Percentiles rank a stretch among this genome's conserved stretches.
These are phyloP conservation scores for Cunninghamia lanceolata DNA, from an alignment of 75 land plant genomes.

Conservation along the genomic window DNA sequence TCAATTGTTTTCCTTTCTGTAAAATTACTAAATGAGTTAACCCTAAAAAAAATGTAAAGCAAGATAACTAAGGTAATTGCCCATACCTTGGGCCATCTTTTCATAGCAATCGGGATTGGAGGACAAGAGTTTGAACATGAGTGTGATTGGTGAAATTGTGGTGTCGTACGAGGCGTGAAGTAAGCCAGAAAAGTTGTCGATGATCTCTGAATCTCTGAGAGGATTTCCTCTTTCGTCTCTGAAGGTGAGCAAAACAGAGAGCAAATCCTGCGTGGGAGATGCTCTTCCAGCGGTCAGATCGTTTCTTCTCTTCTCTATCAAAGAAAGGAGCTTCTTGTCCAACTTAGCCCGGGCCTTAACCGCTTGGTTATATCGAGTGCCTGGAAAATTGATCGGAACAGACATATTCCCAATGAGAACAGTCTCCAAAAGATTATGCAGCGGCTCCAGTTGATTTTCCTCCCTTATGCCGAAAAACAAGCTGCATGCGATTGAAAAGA, in stretches of 20 bases:
- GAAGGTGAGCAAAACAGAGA: slow-evolving; percentile 32
- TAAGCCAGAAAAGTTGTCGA: slow-evolving; percentile 36
- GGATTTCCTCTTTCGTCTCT: slow-evolving; percentile 35
- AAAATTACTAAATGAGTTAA: too few species aligned
- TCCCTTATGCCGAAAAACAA: slow-evolving; percentile 4
- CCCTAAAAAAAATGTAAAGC: too few species aligned
- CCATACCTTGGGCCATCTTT: neutral
- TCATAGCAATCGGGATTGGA: neutral
- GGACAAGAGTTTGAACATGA: slow-evolving; percentile 18
- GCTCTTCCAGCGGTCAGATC: slow-evolving; percentile 16
- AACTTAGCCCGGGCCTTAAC: neutral
- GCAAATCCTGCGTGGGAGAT: slow-evolving; percentile 23
- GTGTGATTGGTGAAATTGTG: slow-evolving; percentile 16
- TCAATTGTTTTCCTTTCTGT: too few species aligned
- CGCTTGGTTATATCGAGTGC: slow-evolving; percentile 17
- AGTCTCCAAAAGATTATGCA: too few species aligned
- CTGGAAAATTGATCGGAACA: slow-evolving; percentile 34
- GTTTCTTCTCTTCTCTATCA: slow-evolving; percentile 16
- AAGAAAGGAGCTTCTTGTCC: neutral
- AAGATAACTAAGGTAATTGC: too few species aligned
- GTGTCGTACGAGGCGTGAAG: slow-evolving; percentile 67
- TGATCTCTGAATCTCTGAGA: slow-evolving; percentile 40
- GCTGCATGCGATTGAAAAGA: slow-evolving; percentile 16
- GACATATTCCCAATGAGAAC: slow-evolving; percentile 3
- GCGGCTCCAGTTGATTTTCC: too few species aligned